Evolutionary conservation across 2,329 filamentous ascomycete genomes (phyloP).

Genomic region (Lasiodiplodia citricola): DNA sequence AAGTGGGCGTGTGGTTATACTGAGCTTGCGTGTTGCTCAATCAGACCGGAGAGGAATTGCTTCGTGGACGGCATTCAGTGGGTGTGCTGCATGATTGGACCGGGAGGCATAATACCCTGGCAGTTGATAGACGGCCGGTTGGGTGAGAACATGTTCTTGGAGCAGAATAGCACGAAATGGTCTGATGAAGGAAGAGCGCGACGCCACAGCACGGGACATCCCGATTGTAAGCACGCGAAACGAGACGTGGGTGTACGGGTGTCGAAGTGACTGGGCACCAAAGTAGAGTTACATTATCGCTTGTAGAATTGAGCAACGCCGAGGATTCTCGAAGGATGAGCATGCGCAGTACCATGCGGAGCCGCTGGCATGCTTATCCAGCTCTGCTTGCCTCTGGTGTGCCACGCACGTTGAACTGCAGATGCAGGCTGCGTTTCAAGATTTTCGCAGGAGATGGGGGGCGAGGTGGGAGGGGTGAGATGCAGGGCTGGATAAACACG

Average conservation of each 20-base stretch:
- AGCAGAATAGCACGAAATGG: not conserved
- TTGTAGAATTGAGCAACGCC: not conserved
- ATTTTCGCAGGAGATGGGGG: not conserved
- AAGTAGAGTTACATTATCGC: not conserved
- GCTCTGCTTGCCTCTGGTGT: not conserved
- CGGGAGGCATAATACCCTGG: not conserved
- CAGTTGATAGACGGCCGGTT: not conserved
- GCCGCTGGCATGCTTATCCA: not conserved
- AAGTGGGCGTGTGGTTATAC: not conserved
- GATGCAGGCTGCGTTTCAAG: constrained; percentile 1
- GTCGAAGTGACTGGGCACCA: not conserved
- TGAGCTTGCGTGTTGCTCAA: not conserved
- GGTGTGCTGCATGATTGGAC: not conserved
- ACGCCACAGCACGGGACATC: not conserved
- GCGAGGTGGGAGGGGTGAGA: not conserved
- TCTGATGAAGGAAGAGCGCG: not conserved
- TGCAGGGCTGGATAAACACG: not conserved
- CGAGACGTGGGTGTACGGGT: not conserved
- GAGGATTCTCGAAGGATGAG: not conserved
- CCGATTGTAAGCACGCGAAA: not conserved
- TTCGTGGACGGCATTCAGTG: not conserved
- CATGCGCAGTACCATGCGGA: constrained; percentile 2
- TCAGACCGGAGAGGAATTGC: not conserved
- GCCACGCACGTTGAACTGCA: not conserved
- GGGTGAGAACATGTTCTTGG: not conserved